Evolutionary conservation across 176 grass and related monocot species (phyloP), one percentile per base, ranked within the genome.

Genomic region (Pontederia paniculata): DNA sequence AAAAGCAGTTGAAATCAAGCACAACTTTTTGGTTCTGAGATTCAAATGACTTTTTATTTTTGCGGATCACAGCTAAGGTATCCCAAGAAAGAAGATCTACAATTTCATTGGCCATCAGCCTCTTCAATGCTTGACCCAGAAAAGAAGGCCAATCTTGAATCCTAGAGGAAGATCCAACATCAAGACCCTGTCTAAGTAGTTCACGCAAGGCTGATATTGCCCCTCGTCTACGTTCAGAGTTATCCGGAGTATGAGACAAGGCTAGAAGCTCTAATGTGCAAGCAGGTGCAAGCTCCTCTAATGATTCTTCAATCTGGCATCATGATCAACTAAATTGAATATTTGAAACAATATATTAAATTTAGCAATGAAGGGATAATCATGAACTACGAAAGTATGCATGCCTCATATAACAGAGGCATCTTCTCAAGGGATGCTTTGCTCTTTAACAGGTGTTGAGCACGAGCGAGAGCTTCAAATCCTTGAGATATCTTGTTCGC

Each of bases 71-170:
- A 60, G 83, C 83, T 57, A 98, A 81, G 61, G 68, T 69, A 47
- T 91, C 93, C 93, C 93, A 98, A 73, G 77, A 88, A 77, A 98
- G 76, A 54, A 98, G 70, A 63, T 98, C 77, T 5, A 91, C 80
- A 8, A 98, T 84, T 77, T 98, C 93, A 81, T 65, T 77, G 61
- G 93, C 80, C 66, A 78, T 79, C 45, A 98, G 54, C 67, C 65
- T 85, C 19, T 71, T 74, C 78, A 98, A 63, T 51, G 93, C 87
- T 79, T 88, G 87, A 64, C 15, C 56, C 63, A 98, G 57, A 73
- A 98, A 98, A 74, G 28, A 98, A 74, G 93, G 61, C 87, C 93
- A 98, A 63, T 98, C 93, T 76, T 88, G 74, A 79, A 98, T 80
- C 69, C 75, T 76, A 66, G 83, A 91, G 18, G 80, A 88, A 42